A percentile compares a stretch with the other conserved stretches of the same genome.
phyloP scores from a whole-genome alignment of 1,284 basidiomycete genomes.

The Pseudozyma flocculosa region DNA sequence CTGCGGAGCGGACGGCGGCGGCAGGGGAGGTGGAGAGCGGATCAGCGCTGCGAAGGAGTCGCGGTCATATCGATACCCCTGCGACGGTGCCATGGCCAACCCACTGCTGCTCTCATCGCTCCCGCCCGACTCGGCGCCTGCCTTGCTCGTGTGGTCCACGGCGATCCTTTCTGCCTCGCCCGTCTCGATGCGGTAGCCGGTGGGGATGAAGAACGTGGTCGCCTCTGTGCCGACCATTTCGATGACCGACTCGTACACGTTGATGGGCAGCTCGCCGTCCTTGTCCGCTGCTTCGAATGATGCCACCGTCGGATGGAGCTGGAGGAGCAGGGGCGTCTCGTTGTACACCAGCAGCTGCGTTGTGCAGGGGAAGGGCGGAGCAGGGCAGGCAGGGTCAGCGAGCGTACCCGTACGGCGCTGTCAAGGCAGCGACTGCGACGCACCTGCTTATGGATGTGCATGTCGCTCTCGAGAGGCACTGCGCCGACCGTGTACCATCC shows the following conservation, averaged over 20 bases:
- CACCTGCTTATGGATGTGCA: constrained; percentile 82
- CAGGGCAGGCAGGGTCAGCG: background rate
- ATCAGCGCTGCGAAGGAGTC: too few relatives aligned
- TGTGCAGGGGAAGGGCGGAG: too few relatives aligned
- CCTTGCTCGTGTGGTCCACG: constrained; percentile 89
- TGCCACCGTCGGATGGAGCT: constrained; percentile 59
- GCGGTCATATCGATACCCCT: too few relatives aligned
- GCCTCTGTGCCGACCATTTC: constrained; percentile 36
- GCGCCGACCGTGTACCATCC: constrained; percentile 91
- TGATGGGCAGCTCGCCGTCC: constrained; percentile 43
- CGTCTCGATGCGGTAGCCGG: constrained; percentile 83
- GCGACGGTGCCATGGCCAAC: too few relatives aligned
- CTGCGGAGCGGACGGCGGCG: constrained; percentile 65
- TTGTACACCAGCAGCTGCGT: constrained; percentile 61
- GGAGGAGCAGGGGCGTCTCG: constrained; percentile 62
- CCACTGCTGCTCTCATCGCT: constrained; percentile 62
- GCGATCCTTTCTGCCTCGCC: constrained; percentile 98
- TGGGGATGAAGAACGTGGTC: constrained; percentile 68
- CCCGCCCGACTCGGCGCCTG: constrained; percentile 71
- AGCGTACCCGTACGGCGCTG: too few relatives aligned
- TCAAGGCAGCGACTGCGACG: too few relatives aligned
- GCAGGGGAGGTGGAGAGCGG: too few relatives aligned
- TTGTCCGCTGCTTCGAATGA: constrained; percentile 19
- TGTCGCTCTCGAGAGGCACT: constrained; percentile 71
- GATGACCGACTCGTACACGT: constrained; percentile 44